Percentiles rank a stretch among this genome's conserved stretches.
phyloP scores from a whole-genome alignment of 1,284 basidiomycete species.

The Irpex rosettiformis region DNA sequence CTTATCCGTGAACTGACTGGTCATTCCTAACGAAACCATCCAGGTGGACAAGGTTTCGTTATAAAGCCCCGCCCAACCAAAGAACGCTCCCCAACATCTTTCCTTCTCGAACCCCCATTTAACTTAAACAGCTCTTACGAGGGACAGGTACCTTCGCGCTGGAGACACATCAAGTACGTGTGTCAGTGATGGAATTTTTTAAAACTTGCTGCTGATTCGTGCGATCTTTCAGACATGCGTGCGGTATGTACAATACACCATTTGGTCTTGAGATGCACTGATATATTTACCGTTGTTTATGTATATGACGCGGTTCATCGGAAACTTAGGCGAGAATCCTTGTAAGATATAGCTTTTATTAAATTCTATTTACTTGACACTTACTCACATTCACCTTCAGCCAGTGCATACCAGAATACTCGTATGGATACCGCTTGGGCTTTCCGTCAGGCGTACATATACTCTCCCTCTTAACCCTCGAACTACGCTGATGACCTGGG shows the following conservation, averaged over 20 bases:
- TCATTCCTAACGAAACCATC: neutral
- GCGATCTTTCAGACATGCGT: constrained; percentile 31
- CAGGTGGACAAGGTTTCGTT: constrained; percentile 35
- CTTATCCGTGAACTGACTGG: too few relatives aligned
- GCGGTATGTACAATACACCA: constrained; percentile 22
- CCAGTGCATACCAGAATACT: constrained; percentile 33
- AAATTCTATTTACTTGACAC: neutral
- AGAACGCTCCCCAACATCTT: constrained; percentile 42
- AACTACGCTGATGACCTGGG: neutral
- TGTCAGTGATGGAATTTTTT: neutral
- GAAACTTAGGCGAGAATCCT: constrained; percentile 31
- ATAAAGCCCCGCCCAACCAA: constrained; percentile 48
- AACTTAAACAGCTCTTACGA: constrained; percentile 32
- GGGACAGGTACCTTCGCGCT: constrained; percentile 34
- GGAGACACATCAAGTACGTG: constrained; percentile 43
- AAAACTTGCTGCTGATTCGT: neutral
- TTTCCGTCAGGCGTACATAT: constrained; percentile 34
- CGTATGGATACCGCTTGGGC: constrained; percentile 45
- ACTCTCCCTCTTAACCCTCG: neutral
- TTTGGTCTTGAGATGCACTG: neutral
- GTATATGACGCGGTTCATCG: too few relatives aligned
- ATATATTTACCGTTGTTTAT: too few relatives aligned
- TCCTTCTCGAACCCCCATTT: constrained; percentile 48
- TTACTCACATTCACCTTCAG: constrained; percentile 11
- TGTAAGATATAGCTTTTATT: constrained; percentile 22